phyloP scores from a whole-genome alignment of 768 basidiomycete species.

The Melanogaster broomeanus region DNA sequence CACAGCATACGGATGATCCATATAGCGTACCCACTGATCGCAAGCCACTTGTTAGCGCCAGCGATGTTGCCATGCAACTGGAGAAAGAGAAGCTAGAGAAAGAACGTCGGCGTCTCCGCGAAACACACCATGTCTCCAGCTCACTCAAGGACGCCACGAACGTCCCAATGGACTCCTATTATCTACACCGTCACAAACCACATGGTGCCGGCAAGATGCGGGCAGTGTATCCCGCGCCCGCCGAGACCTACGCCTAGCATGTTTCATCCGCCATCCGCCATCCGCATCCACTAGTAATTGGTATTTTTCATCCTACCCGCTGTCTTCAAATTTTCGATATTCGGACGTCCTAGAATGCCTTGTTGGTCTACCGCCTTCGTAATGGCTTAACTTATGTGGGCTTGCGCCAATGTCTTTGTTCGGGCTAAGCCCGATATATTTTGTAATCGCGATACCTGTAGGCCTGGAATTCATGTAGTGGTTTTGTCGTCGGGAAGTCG shows the following conservation, averaged over 20 bases:
- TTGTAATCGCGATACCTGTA: conserved; percentile 26
- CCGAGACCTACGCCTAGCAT: conserved; percentile 17
- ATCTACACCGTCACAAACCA: conserved; percentile 20
- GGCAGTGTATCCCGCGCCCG: conserved; percentile 5
- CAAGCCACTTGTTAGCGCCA: conserved; percentile 47
- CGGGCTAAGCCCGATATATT: conserved; percentile 6
- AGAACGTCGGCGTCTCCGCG: conserved; percentile 29
- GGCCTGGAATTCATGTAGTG: conserved; percentile 1
- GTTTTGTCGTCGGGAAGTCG: background rate
- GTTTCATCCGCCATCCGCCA: background rate
- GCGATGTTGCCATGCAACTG: conserved; percentile 52
- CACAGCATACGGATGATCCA: conserved; percentile 15
- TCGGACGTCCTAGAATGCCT: conserved; percentile 21
- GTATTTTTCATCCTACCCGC: background rate
- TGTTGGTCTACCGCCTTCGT: background rate
- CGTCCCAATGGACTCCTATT: conserved; percentile 15
- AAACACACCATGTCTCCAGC: conserved; percentile 11
- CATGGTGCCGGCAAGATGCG: conserved; percentile 17
- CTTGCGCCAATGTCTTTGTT: conserved; percentile 4
- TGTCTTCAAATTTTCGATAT: background rate
- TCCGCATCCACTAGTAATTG: background rate
- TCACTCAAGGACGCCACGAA: conserved; percentile 34
- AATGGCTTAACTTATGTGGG: conserved; percentile 11
- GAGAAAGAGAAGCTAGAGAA: conserved; percentile 44
- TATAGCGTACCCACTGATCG: conserved; percentile 10